Evolutionary conservation across 306 rosid species (phyloP).

Genomic region (Luffa aegyptiaca): DNA sequence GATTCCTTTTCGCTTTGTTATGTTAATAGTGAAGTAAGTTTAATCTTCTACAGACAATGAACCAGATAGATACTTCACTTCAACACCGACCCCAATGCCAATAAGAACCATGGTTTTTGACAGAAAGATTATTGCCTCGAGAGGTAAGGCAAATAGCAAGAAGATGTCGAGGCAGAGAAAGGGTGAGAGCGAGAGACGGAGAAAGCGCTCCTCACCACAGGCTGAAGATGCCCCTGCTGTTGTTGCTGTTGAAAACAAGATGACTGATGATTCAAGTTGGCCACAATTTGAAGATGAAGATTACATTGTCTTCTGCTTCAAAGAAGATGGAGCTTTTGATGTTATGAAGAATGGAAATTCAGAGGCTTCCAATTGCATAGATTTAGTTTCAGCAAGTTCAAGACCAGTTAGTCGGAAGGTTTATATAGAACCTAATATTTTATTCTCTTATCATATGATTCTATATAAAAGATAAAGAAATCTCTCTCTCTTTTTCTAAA

Average conservation of each 20-base stretch:
- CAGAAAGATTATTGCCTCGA: neutral
- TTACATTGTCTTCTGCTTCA: constrained; percentile 51
- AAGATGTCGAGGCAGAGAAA: constrained; percentile 16
- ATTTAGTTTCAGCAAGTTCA: constrained; percentile 18
- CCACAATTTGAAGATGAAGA: constrained; percentile 36
- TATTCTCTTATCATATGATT: neutral
- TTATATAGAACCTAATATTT: neutral
- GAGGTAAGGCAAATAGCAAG: neutral
- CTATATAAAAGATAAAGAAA: neutral
- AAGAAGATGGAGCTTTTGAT: constrained; percentile 45
- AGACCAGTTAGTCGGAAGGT: constrained; percentile 49
- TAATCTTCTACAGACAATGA: constrained; percentile 17
- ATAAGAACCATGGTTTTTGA: constrained; percentile 19
- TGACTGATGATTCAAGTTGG: constrained; percentile 22
- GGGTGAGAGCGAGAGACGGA: neutral
- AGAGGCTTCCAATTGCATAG: constrained; percentile 5
- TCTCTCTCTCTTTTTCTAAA: neutral
- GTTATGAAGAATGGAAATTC: constrained; percentile 27
- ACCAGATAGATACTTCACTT: constrained; percentile 1
- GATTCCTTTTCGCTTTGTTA: neutral
- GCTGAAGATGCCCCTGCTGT: constrained; percentile 10
- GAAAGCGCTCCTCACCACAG: constrained; percentile 13
- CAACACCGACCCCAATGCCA: constrained; percentile 14
- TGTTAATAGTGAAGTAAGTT: neutral
- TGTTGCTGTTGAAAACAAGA: constrained; percentile 4